Evolutionary conservation across 2,329 filamentous ascomycete genomes (phyloP), one percentile per base, ranked within the genome.

Genomic region (Corinectria fuckeliana): DNA sequence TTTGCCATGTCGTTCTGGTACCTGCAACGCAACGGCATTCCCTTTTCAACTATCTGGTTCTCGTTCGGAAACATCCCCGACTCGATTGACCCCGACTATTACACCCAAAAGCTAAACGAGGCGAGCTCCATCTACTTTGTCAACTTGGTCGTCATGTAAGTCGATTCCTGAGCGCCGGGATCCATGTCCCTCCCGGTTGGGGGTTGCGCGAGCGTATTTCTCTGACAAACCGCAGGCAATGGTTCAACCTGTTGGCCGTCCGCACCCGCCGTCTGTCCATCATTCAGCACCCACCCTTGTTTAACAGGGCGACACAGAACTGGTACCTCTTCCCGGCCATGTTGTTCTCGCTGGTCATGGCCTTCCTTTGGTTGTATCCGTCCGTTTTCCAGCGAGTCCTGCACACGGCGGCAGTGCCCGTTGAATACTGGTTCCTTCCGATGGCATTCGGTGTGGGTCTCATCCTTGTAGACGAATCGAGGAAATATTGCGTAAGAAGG

Each of bases 41-140:
- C 84, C 0, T 93, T 93, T 74, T 76, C 71, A 9, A 75, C 80
- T 14, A 74, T 89, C 2, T 92, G 89, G 88, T 88, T 94, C 72
- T 81, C 82, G 20, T 92, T 90, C 69, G 88, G 88, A 50, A 68
- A 74, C 3, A 67, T 82, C 4, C 84, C 82, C 9, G 79, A 68
- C 56, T 77, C 71, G 70, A 80, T 85, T 10, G 82, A 84, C 50
- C 74, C 81, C 2, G 84, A 85, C 44, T 83, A 81, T 56, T 85
- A 88, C 68, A 77, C 76, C 0, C 73, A 78, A 25, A 81, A 85
- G 62, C 76, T 90, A 21, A 89, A 88, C 62, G 81, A 84, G 60
- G 89, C 89, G 0, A 89, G 85, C 34, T 90, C 87, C 14, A 88
- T 94, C 60, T 93, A 93, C 75, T 93, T 93, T 68, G 85, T 93